phyloP scores from a whole-genome alignment of 805 yeast genomes.

The Millerago galiae region DNA sequence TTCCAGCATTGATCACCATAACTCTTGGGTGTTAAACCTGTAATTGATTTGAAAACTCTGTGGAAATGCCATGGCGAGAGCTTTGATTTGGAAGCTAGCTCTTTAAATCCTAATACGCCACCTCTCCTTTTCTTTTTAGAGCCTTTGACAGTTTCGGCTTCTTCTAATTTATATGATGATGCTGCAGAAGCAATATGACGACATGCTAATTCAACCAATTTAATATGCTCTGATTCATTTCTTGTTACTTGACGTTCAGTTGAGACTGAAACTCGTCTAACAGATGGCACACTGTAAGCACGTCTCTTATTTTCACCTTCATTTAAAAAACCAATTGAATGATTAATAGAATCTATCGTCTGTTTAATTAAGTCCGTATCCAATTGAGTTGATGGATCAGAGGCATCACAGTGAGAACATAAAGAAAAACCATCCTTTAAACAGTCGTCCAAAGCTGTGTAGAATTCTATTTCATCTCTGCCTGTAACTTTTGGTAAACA shows the following conservation, averaged over 20 bases:
- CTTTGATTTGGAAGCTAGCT: constrained; percentile 77
- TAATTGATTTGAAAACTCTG: constrained; percentile 78
- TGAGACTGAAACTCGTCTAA: constrained; percentile 3
- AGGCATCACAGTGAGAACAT: constrained; percentile 54
- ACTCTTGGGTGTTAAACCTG: constrained; percentile 82
- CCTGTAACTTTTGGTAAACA: constrained; percentile 33
- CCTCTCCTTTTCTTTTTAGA: constrained; percentile 59
- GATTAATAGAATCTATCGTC: constrained; percentile 51
- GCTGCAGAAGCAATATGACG: constrained; percentile 82
- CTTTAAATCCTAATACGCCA: constrained; percentile 78
- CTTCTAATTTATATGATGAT: constrained; percentile 27
- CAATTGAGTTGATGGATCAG: constrained; percentile 20
- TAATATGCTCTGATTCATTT: constrained; percentile 62
- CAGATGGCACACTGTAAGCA: constrained; percentile 19
- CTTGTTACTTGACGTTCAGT: constrained; percentile 34
- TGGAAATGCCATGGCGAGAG: constrained; percentile 92
- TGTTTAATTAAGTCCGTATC: constrained; percentile 30
- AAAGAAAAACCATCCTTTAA: constrained; percentile 37
- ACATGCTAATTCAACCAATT: constrained; percentile 71
- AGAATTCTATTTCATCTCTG: constrained; percentile 38
- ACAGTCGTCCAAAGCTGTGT: constrained; percentile 37
- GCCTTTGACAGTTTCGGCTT: constrained; percentile 5
- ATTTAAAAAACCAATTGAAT: constrained; percentile 45
- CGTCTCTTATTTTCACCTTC: constrained; percentile 21
- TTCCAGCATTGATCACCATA: constrained; percentile 82